Percentiles rank a stretch among this genome's conserved stretches.
phyloP scores from a whole-genome alignment of 1,139 yeast species.

The Pichia sp. region DNA sequence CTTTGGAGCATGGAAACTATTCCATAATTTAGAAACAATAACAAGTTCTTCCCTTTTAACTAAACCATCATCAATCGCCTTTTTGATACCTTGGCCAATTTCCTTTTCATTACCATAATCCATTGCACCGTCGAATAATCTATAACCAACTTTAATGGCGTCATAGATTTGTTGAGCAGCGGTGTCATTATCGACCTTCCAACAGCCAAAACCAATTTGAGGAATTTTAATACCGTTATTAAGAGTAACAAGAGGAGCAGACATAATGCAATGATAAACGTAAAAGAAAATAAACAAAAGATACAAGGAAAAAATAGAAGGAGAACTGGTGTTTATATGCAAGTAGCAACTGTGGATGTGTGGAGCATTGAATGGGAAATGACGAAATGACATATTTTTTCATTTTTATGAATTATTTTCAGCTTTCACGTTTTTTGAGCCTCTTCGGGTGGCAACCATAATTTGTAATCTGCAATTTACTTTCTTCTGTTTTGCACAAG shows the following conservation, averaged over 20 bases:
- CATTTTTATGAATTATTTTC: too few species aligned
- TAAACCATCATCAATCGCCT: slow-evolving; percentile 60
- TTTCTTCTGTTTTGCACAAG: background rate
- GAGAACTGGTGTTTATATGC: background rate
- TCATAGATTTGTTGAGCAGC: slow-evolving; percentile 31
- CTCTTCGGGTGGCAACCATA: background rate
- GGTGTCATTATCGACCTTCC: slow-evolving; percentile 51
- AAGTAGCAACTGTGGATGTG: too few species aligned
- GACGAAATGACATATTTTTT: too few species aligned
- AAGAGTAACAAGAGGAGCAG: slow-evolving; percentile 6
- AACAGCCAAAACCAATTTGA: slow-evolving; percentile 30
- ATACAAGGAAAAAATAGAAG: background rate
- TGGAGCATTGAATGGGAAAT: too few species aligned
- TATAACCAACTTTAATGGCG: slow-evolving; percentile 46
- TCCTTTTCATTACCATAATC: slow-evolving; percentile 75
- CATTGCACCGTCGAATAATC: slow-evolving; percentile 70
- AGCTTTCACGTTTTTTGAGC: background rate
- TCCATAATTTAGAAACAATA: slow-evolving; percentile 79
- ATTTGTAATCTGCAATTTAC: too few species aligned
- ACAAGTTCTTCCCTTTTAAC: slow-evolving; percentile 68
- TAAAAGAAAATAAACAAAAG: background rate
- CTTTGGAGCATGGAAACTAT: slow-evolving; percentile 63
- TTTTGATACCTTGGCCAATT: slow-evolving; percentile 62
- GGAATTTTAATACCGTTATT: slow-evolving; percentile 30
- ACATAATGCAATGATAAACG: background rate